phyloP scores from a whole-genome alignment of 208 protist genomes.

The Novymonas esmeraldas region DNA sequence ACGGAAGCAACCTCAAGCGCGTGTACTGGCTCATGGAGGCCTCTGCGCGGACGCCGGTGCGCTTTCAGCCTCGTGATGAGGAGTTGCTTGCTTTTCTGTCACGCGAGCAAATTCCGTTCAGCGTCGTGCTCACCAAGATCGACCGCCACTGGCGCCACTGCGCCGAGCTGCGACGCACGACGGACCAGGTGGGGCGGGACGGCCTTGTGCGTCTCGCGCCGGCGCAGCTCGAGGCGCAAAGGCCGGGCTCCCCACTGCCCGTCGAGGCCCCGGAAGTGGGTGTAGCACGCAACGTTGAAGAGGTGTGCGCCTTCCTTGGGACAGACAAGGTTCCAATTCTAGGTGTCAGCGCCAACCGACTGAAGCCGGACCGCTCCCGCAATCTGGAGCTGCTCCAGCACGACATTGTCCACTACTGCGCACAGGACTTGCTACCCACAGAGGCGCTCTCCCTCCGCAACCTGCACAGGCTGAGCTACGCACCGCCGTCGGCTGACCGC shows the following conservation, averaged over 20 bases:
- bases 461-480: slow-evolving; percentile 81
- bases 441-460: slow-evolving; percentile 60
- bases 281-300: slow-evolving; percentile 54
- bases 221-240: slow-evolving; percentile 1
- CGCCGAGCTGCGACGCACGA: slow-evolving; percentile 28
- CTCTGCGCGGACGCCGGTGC: slow-evolving; percentile 32
- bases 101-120: slow-evolving; percentile 78
- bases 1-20: slow-evolving; percentile 69
- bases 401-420: slow-evolving; percentile 85
- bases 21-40: slow-evolving; percentile 90
- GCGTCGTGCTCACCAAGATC: slow-evolving; percentile 85
- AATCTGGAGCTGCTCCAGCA: slow-evolving; percentile 75
- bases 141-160: slow-evolving; percentile 67
- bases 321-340: slow-evolving; percentile 73
- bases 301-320: slow-evolving; percentile 74
- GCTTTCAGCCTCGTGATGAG: slow-evolving; percentile 74
- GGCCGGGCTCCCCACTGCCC: background rate
- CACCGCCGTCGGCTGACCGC: slow-evolving; percentile 64
- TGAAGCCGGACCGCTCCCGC: slow-evolving; percentile 49
- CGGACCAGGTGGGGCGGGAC: slow-evolving; percentile 35
- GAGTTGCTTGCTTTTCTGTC: slow-evolving; percentile 77
- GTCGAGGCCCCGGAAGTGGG: slow-evolving; percentile 33
- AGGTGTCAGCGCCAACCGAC: slow-evolving; percentile 62
- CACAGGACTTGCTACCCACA: slow-evolving; percentile 40
- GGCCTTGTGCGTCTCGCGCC: slow-evolving; percentile 23